Evolutionary conservation across 345 rosid genomes (phyloP), one percentile per base, ranked within the genome.

Genomic region (Salix exigua): DNA sequence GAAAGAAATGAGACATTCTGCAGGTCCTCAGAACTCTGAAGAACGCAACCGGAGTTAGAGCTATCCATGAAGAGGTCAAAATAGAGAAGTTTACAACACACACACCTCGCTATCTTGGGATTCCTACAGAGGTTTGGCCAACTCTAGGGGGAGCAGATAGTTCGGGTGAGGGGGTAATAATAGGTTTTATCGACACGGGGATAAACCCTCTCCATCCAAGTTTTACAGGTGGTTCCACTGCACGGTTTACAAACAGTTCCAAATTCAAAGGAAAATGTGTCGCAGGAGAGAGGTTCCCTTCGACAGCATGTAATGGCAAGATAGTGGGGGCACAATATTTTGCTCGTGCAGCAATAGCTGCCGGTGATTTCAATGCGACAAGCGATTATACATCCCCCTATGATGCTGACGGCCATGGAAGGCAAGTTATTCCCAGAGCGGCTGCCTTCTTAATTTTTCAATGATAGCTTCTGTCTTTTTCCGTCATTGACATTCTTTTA

Each of bases 341-440:
- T 83, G 88, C 89, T 7, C 78, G 75, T 4, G 86, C 86, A 9
- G 88, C 89, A 71, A 85, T 83, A 70, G 82, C 83, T 68, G 79
- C 77, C 51, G 89, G 86, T 67, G 88, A 87, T 74, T 84, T 87
- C 76, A 87, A 79, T 48, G 69, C 85, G 6, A 75, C 81, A 8
- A 85, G 82, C 5, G 89, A 85, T 55, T 75, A 74, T 75, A 82
- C 82, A 25, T 87, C 89, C 42, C 88, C 89, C 19, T 85, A 79
- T 65, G 89, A 87, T 64, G 85, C 87, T 69, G 88, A 83, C 78
- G 88, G 89, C n/a, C 89, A 87, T 67, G 89, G 89, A 81, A 87
- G 89, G 89, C 81, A 78, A 82, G 84, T 79, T 72, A 18, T 63
- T 9, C 73, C 73, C 18, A 16, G 23, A 48, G 17, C 42, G 17